These are phyloP conservation scores for Nadsonia commutata DNA, from an alignment of 1,139 yeast genomes.

Conservation along the genomic window DNA sequence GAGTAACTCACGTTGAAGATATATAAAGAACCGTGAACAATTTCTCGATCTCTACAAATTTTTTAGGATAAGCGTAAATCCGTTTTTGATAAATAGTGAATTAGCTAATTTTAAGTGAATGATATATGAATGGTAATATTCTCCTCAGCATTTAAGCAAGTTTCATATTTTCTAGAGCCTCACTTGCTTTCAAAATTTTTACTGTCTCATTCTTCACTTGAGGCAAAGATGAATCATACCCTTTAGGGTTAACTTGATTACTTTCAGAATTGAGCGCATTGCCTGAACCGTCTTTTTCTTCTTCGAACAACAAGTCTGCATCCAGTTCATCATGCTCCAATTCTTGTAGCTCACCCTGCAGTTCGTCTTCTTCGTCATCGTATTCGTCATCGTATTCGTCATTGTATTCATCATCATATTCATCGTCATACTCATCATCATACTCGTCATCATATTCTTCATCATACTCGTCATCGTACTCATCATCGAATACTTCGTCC, in stretches of 20 bases:
- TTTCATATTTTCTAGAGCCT: conserved; percentile 6
- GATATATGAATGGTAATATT: too few species aligned
- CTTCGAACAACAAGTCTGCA: conserved; percentile 5
- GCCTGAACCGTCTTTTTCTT: background rate
- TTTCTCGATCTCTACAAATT: too few species aligned
- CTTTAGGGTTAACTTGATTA: conserved; percentile 1
- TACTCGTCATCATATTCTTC: conserved; percentile 12
- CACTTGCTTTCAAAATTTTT: conserved; percentile 6
- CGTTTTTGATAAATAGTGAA: too few species aligned
- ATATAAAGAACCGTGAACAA: too few species aligned
- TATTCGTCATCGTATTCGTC: conserved; percentile 22
- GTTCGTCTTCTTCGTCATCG: conserved; percentile 22
- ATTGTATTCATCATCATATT: conserved; percentile 12
- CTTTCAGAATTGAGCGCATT: background rate
- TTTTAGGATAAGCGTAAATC: too few species aligned
- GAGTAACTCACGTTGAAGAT: too few species aligned
- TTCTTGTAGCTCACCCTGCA: conserved; percentile 22
- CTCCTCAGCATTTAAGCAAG: too few species aligned
- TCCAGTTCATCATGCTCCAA: conserved; percentile 15
- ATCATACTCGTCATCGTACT: conserved; percentile 7
- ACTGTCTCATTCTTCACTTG: background rate
- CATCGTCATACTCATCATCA: conserved; percentile 13
- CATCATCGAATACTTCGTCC: conserved; percentile 12
- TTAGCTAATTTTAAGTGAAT: too few species aligned
- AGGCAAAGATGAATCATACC: background rate